phyloP scores from a whole-genome alignment of 1,284 basidiomycete genomes.

The Leccinum subrobustum region DNA sequence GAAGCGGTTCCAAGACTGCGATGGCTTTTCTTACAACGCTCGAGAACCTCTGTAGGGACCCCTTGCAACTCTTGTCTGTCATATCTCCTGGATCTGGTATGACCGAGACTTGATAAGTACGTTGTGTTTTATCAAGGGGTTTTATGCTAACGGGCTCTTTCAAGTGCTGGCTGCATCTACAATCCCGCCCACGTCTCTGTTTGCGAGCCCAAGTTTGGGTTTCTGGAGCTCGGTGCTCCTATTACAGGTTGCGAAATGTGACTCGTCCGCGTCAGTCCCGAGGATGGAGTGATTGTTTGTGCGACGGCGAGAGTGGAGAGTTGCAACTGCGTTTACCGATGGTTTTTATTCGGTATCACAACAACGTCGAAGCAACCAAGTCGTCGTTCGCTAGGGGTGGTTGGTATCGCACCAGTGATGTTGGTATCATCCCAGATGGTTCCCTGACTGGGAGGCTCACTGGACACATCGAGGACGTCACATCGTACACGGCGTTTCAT shows the following conservation, averaged over 20 bases:
- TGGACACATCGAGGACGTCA: slow-evolving; percentile 40
- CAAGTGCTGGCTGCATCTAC: slow-evolving; percentile 36
- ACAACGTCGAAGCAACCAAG: slow-evolving; percentile 35
- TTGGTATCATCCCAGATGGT: slow-evolving; percentile 35
- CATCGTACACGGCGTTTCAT: slow-evolving; percentile 43
- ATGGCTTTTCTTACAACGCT: slow-evolving; percentile 34
- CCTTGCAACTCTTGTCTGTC: slow-evolving; percentile 19
- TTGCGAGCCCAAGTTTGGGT: slow-evolving; percentile 18
- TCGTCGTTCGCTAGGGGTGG: slow-evolving; percentile 37
- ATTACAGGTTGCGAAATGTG: slow-evolving; percentile 25
- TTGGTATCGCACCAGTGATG: slow-evolving; percentile 43
- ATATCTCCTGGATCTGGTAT: slow-evolving; percentile 42
- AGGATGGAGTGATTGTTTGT: slow-evolving; percentile 24
- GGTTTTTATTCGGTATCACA: slow-evolving; percentile 37
- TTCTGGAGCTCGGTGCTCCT: slow-evolving; percentile 25
- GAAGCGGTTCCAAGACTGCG: slow-evolving; percentile 40
- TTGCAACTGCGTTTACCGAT: slow-evolving; percentile 38
- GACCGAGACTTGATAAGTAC: slow-evolving; percentile 37
- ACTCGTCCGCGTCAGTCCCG: slow-evolving; percentile 24
- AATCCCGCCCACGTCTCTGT: slow-evolving; percentile 15
- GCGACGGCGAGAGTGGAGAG: slow-evolving; percentile 32
- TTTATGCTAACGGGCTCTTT: not conserved
- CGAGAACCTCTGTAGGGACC: slow-evolving; percentile 21
- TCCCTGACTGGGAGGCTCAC: slow-evolving; percentile 30
- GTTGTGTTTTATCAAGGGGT: not conserved